Percentiles rank a stretch among this genome's conserved stretches.
Conservation (phyloP, 768 basidiomycete genomes). For the Russula sp. region DNA sequence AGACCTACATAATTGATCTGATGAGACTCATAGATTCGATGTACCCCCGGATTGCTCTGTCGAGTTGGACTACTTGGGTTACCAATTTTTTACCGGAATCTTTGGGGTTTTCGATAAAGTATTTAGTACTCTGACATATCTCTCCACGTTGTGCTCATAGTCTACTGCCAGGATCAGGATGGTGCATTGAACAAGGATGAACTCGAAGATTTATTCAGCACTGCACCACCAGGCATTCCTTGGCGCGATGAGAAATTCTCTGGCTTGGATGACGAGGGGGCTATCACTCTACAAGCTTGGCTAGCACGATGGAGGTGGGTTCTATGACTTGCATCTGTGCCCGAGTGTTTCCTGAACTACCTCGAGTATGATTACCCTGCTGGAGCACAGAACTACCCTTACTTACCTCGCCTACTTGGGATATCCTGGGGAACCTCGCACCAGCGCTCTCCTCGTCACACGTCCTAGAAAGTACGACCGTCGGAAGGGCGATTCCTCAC, state of each 20-base stretch:
- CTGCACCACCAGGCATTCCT: conserved; percentile 87
- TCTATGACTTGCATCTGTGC: not conserved
- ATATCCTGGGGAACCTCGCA: conserved; percentile 73
- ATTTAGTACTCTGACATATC: not conserved
- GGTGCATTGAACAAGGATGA: conserved; percentile 82
- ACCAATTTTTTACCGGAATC: conserved; percentile 95
- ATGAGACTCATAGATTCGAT: conserved; percentile 58
- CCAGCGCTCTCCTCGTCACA: conserved; percentile 79
- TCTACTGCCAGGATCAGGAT: conserved; percentile 70
- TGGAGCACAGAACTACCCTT: conserved; percentile 88
- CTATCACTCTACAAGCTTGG: conserved; percentile 97
- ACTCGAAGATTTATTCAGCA: conserved; percentile 83
- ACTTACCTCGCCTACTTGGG: conserved; percentile 95
- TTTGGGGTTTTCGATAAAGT: conserved; percentile 96
- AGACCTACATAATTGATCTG: conserved; percentile 16
- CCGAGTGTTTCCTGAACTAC: not conserved
- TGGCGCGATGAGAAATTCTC: conserved; percentile 91
- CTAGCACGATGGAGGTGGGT: conserved; percentile 93
- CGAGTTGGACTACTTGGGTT: conserved; percentile 88
- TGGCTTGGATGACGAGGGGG: conserved; percentile 79
- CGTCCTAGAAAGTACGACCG: conserved; percentile 78
- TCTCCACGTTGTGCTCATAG: not conserved
- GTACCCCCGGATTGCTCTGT: conserved; percentile 92
- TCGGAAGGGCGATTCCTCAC: conserved; percentile 76
- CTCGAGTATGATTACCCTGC: conserved; percentile 87